Evolutionary conservation across 163 green algal genomes (phyloP).

Genomic region (Scenedesmus sp.): DNA sequence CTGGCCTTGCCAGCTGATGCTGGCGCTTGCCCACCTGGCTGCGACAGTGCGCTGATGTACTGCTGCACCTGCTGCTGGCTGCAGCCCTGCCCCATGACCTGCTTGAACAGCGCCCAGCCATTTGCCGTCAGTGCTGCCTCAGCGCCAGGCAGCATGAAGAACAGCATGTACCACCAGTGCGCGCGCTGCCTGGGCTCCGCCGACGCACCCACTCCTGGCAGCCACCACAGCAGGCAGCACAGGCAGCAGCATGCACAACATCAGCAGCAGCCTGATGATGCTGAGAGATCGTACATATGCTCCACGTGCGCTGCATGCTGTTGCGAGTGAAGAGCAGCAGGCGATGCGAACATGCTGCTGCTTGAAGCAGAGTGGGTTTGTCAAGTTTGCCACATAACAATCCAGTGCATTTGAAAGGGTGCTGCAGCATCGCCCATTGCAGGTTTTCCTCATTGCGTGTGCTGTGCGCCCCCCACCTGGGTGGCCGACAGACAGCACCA

Average conservation of each 20-base stretch:
- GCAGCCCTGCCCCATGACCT: constrained; percentile 21
- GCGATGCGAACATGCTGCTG: not conserved
- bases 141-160: constrained; percentile 38
- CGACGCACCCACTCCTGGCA: not conserved
- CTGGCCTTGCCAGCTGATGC: not conserved
- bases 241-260: not conserved
- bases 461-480: constrained; percentile 8
- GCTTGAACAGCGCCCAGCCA: constrained; percentile 37
- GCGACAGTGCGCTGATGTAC: constrained; percentile 13
- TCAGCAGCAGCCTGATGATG: not conserved
- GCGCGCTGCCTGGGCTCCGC: constrained; percentile 24
- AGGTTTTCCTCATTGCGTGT: not conserved
- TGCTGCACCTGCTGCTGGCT: not conserved
- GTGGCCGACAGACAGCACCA: constrained; percentile 44
- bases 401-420: not conserved
- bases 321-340: not conserved
- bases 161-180: constrained; percentile 49
- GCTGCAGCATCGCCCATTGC: not conserved
- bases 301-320: not conserved
- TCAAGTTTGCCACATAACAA: not conserved
- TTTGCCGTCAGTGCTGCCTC: constrained; percentile 20
- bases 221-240: not conserved
- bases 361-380: not conserved
- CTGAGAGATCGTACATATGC: not conserved
- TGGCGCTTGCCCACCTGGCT: constrained; percentile 19